These are phyloP conservation scores for Chenopodium quinoa DNA, from an alignment of 148 eudicot genomes.

Conservation along the genomic window DNA sequence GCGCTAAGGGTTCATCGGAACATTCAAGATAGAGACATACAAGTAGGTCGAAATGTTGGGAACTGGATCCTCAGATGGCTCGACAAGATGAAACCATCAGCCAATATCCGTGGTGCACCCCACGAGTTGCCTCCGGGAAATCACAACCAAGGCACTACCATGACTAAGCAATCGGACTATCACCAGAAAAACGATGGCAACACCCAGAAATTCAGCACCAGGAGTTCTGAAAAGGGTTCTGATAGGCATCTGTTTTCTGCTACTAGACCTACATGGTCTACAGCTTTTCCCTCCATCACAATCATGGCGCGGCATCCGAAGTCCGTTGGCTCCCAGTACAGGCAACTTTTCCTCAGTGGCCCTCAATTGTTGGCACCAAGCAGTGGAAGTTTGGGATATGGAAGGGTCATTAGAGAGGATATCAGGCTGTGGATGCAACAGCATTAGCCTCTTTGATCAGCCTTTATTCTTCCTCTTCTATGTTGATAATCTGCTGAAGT, in stretches of 20 bases:
- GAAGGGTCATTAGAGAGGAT: conserved; percentile 55
- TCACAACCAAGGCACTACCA: conserved; percentile 29
- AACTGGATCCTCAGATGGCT: conserved; percentile 80
- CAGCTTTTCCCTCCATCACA: conserved; percentile 49
- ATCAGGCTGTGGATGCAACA: conserved; percentile 63
- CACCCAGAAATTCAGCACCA: conserved; percentile 26
- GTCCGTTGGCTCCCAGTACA: conserved; percentile 47
- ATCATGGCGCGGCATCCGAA: conserved; percentile 51
- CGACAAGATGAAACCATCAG: conserved; percentile 74
- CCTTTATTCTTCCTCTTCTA: background rate
- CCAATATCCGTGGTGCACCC: conserved; percentile 54
- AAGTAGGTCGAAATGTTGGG: conserved; percentile 73
- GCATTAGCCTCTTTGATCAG: conserved; percentile 17
- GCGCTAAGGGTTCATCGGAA: conserved; percentile 67
- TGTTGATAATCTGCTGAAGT: background rate
- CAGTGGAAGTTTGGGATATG: conserved; percentile 28
- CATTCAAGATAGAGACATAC: conserved; percentile 74
- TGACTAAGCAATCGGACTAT: conserved; percentile 32
- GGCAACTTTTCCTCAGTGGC: conserved; percentile 40
- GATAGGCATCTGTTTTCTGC: conserved; percentile 59
- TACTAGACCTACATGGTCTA: conserved; percentile 49
- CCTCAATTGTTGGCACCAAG: conserved; percentile 30
- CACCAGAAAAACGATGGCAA: conserved; percentile 37
- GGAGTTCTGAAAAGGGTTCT: conserved; percentile 37
- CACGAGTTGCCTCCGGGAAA: conserved; percentile 29